Evolutionary conservation across 176 grass and related monocot species (phyloP).

Genomic region (Elymus sibiricus): DNA sequence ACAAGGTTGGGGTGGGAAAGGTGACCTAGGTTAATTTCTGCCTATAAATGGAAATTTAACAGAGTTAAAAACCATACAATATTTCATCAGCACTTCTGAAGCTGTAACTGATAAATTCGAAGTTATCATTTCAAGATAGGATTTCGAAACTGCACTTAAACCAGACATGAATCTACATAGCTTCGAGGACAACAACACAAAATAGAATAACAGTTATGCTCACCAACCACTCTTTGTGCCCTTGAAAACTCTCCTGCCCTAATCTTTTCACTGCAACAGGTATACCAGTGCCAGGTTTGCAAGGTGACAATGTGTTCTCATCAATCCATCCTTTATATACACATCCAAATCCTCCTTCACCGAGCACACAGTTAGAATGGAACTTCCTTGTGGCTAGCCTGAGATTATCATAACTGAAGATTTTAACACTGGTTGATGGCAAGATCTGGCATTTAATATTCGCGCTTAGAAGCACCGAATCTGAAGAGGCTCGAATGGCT

Average conservation of each 20-base stretch:
- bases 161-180: neutral
- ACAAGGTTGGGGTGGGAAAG: conserved; percentile 87
- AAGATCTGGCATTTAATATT: conserved; percentile 56
- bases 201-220: conserved; percentile 23
- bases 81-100: neutral
- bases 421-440: conserved; percentile 54
- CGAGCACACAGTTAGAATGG: neutral
- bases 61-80: neutral
- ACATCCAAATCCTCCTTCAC: conserved; percentile 52
- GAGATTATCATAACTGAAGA: conserved; percentile 56
- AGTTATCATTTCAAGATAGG: neutral
- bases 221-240: conserved; percentile 72
- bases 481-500: conserved; percentile 33
- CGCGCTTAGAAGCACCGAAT: conserved; percentile 41
- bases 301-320: conserved; percentile 48
- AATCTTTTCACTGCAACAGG: conserved; percentile 72
- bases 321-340: conserved; percentile 91
- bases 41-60: conserved; percentile 33
- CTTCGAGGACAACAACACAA: conserved; percentile 4
- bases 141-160: neutral
- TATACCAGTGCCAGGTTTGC: conserved; percentile 59
- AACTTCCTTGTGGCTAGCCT: conserved; percentile 78
- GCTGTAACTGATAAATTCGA: neutral
- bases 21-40: conserved; percentile 80
- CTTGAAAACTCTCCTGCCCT: conserved; percentile 52